Base-by-base conservation (phyloP, 192 early-diverging fungal species). In the Entomortierella parvispora region DNA sequence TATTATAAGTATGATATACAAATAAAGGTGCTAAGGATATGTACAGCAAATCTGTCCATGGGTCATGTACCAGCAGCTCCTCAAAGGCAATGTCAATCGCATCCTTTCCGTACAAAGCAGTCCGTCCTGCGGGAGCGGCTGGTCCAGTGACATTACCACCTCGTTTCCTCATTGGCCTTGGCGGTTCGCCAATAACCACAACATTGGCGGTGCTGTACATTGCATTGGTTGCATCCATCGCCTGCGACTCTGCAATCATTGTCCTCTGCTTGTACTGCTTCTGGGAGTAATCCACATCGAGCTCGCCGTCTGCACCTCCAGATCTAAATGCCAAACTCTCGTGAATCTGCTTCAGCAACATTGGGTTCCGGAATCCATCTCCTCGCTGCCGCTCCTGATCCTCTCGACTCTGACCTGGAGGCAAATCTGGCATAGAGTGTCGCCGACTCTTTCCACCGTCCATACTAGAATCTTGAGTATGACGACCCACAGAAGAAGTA, bases 381-480 rank as follows among this genome's bases (percentile, higher is more conserved):
- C 74, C 74, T 6, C 65, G 50, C 22, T 62, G 74, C 33, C 65
- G 50, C 4, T 68, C 65, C 7, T 53, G 74, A 43, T 68, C 74
- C 45, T 68, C 74, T 45, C 44, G 49, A 34, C 50, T 68, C 44
- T 77, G 74, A 28, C 61, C 74, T 49, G 45, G 65, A 0, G 74
- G 74, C 55, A 68, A 64, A 50, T 68, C 65, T 17, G 74, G 74
- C 74, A 77, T 77, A 3, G 74, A 77, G 43, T 77, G 74, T 20
- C 74, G 59, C 33, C 74, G 42, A 46, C 63, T 59, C 59, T 52
- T 77, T 18, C 57, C 51, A 28, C 57, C 55, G 26, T 63, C 65
- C 7, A 48, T 32, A 25, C 58, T 66, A 2, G 65, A 68, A 17
- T 68, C 65, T 40, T 68, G 65, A 54, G 60, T 68, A 32, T 77